Conservation (phyloP, 805 yeast genomes). For the Starmerella sp. region DNA sequence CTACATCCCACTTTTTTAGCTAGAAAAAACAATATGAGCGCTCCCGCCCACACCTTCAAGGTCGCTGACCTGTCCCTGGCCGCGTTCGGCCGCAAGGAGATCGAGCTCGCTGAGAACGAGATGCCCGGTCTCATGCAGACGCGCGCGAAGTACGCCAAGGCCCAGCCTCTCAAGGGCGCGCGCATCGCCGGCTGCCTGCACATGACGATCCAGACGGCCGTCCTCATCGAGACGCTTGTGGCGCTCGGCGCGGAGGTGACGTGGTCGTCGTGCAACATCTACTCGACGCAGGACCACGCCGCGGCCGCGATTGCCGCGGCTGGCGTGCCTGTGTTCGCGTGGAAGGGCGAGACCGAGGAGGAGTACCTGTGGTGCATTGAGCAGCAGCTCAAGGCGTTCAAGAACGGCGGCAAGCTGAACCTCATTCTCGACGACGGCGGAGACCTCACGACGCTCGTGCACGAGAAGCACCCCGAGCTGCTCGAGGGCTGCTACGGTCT, state of each 20-base stretch:
- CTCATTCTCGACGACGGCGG: constrained; percentile 99
- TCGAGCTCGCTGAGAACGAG: constrained; percentile 96
- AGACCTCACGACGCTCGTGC: constrained; percentile 92
- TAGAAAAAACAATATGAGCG: constrained; percentile 36
- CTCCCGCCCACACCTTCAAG: constrained; percentile 69
- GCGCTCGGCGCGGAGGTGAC: constrained; percentile 99
- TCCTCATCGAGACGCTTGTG: constrained; percentile 89
- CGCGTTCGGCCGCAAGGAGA: constrained; percentile 99
- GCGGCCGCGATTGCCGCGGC: constrained; percentile 99
- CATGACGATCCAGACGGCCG: constrained; percentile 99
- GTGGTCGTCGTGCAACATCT: constrained; percentile 98
- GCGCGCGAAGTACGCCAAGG: constrained; percentile 80
- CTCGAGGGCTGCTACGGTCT: constrained; percentile 89
- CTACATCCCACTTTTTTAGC: neutral
- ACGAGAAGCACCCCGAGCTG: constrained; percentile 97
- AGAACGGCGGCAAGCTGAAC: constrained; percentile 89
- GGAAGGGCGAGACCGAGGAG: constrained; percentile 99
- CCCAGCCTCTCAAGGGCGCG: constrained; percentile 96
- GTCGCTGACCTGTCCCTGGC: constrained; percentile 97
- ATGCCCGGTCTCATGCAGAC: constrained; percentile 99
- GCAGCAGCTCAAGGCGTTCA: constrained; percentile 97
- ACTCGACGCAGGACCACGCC: constrained; percentile 99
- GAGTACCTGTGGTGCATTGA: constrained; percentile 99
- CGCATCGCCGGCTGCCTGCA: constrained; percentile 98
- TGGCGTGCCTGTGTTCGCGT: constrained; percentile 98